Evolutionary conservation across 805 yeast genomes (phyloP), one percentile per base, ranked within the genome.

Genomic region (Metschnikowia proteae): DNA sequence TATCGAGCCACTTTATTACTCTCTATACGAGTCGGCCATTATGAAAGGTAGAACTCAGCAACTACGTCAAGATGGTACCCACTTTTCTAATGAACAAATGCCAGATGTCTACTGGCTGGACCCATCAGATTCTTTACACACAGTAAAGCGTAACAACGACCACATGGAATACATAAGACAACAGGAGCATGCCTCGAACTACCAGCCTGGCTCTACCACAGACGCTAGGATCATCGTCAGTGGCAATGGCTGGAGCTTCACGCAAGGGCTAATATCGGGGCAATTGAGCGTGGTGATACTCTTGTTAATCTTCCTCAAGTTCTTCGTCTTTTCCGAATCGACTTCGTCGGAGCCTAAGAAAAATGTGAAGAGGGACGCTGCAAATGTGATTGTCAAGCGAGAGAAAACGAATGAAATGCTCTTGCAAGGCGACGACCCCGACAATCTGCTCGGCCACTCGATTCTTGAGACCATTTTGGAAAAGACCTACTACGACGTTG

Each of bases 401-500:
- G 69, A 70, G 32, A 60, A 62, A 50, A 61, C 62, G 38, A 56
- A 49, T 22, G 32, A 42, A 26, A 42, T 26, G 30, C 37, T 26
- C 5, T 26, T 31, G 10, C 55, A 50, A 17, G 48, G 41, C 30
- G 48, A 33, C n/a, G 51, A 49, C 25, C 33, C 45, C 26, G 53
- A 40, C 49, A 54, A 9, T 32, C 35, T 35, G 4, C 23, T 46
- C 4, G 49, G 44, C 22, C 49, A 52, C 9, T 55, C 64, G 6
- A 63, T 60, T 34, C 56, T 70, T 8, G 55, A 62, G 11, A 53
- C 71, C n/a, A 88, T 94, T 22, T 70, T 94, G 35, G 97, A 92
- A 54, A 91, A 90, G 59, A 90, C 97, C 0, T 89, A 89, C 62
- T 94, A 94, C 66, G 87, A 94, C 60, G 97, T 94, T 1, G 82